Evolutionary conservation across 2,329 filamentous ascomycete species (phyloP).

Genomic region (Beauveria sp.): DNA sequence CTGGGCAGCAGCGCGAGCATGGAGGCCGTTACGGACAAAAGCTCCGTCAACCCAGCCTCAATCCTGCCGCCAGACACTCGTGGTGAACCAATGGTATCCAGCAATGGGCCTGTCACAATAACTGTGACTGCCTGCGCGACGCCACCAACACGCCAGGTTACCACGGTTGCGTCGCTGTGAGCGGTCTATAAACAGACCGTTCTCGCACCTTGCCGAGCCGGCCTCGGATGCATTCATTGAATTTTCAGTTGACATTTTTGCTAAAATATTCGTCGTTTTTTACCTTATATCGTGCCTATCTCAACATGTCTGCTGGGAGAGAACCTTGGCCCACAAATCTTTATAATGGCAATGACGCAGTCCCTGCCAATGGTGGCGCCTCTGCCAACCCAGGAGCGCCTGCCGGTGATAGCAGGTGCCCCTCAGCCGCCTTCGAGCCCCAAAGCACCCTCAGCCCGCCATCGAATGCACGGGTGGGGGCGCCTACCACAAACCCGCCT

Average conservation of each 20-base stretch:
- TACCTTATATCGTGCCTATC: background rate
- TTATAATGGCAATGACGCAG: background rate
- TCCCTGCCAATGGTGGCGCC: too few species aligned
- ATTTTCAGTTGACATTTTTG: background rate
- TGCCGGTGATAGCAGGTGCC: too few species aligned
- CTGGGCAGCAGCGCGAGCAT: background rate
- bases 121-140: background rate
- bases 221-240: background rate
- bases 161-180: background rate
- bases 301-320: background rate
- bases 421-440: too few species aligned
- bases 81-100: background rate
- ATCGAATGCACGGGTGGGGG: too few species aligned
- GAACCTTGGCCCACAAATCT: background rate
- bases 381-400: too few species aligned
- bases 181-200: background rate
- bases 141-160: background rate
- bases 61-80: background rate
- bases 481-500: too few species aligned
- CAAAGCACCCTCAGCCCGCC: too few species aligned
- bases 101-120: background rate
- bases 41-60: background rate
- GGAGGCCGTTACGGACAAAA: background rate
- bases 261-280: background rate
- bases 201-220: background rate